These are phyloP conservation scores for Ceratobasidium theobromae DNA, from an alignment of 1,284 basidiomycete genomes.

Conservation along the genomic window DNA sequence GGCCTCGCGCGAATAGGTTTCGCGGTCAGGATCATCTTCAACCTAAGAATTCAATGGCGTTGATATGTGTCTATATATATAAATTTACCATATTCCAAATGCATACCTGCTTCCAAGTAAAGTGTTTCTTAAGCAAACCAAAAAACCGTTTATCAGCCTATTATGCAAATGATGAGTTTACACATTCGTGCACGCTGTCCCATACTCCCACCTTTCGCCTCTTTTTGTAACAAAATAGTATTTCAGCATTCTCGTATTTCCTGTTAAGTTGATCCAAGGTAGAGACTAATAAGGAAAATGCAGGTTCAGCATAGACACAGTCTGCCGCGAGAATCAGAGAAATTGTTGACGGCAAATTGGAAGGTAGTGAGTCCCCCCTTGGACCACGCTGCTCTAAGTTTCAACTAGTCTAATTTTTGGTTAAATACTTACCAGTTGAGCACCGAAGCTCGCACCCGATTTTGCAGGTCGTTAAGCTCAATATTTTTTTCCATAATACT, in stretches of 20 bases:
- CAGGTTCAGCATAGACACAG: conserved; percentile 95
- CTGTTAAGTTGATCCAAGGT: conserved; percentile 69
- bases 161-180: conserved; percentile 1
- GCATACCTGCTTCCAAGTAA: conserved; percentile 70
- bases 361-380: conserved; percentile 44
- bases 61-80: neutral
- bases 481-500: conserved; percentile 75
- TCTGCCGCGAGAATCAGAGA: conserved; percentile 84
- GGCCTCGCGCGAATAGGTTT: conserved; percentile 56
- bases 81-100: neutral
- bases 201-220: conserved; percentile 68
- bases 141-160: conserved; percentile 94
- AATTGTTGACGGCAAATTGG: conserved; percentile 46
- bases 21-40: conserved; percentile 53
- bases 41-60: conserved; percentile 50
- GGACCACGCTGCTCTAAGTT: conserved; percentile 15
- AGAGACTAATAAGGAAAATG: conserved; percentile 83
- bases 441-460: conserved; percentile 61
- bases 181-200: neutral
- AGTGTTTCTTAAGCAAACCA: conserved; percentile 74
- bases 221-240: conserved; percentile 93
- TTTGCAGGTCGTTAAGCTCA: conserved; percentile 58
- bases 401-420: conserved; percentile 30
- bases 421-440: conserved; percentile 67
- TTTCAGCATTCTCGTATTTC: conserved; percentile 55